These are phyloP conservation scores for Candida rishiriensis DNA, from an alignment of 805 yeast genomes.

Conservation along the genomic window DNA sequence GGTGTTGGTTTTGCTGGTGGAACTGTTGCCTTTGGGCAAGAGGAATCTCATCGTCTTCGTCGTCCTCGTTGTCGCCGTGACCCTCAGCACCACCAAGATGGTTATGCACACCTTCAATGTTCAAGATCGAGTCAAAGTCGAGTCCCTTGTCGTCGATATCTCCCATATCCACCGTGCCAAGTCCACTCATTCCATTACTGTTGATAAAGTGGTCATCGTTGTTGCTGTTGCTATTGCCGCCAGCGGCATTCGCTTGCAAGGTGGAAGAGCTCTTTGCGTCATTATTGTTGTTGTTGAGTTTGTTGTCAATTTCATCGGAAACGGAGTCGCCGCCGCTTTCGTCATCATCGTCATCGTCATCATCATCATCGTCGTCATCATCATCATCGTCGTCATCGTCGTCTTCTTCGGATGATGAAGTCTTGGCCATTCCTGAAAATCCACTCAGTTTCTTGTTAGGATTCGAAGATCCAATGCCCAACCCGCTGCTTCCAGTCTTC, in stretches of 20 bases:
- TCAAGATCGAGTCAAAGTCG: constrained; percentile 22
- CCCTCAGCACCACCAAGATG: constrained; percentile 4
- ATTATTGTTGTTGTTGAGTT: not conserved
- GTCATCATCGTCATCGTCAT: not conserved
- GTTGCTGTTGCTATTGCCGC: no score
- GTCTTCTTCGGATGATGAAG: not conserved
- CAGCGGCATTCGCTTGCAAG: not conserved
- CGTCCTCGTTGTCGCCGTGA: constrained; percentile 1
- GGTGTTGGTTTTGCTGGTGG: no score
- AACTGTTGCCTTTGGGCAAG: not conserved
- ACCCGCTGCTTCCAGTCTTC: not conserved
- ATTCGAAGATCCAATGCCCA: not conserved
- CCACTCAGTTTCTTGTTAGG: not conserved
- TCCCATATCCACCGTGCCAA: not conserved
- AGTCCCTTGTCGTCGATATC: constrained; percentile 11
- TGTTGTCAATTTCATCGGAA: not conserved
- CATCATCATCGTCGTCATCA: constrained; percentile 5
- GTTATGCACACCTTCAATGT: constrained; percentile 6
- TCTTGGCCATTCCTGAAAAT: not conserved
- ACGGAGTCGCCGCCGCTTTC: not conserved
- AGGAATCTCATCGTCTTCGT: constrained; percentile 4
- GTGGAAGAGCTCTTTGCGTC: not conserved
- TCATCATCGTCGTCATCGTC: not conserved
- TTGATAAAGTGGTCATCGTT: not conserved
- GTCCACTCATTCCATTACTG: not conserved